These are phyloP conservation scores for Cercospora zeina DNA, from an alignment of 2,329 filamentous ascomycete genomes.

Conservation along the genomic window DNA sequence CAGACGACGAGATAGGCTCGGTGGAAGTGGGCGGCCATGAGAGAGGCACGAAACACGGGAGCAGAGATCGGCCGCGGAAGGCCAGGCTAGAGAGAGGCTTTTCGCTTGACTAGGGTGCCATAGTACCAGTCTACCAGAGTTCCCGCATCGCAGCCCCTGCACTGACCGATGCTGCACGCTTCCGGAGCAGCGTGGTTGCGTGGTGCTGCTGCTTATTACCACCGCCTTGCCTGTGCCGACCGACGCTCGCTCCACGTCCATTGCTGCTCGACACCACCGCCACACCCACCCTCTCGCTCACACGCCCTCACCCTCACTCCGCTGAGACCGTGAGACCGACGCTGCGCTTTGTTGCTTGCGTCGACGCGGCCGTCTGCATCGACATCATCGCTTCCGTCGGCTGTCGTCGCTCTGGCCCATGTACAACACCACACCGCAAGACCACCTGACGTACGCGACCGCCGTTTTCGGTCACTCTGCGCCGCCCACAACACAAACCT, in stretches of 20 bases:
- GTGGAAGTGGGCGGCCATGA: slow-evolving; percentile 3
- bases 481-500: slow-evolving; percentile 17
- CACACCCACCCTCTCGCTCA: background rate
- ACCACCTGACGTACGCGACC: slow-evolving; percentile 18
- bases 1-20: slow-evolving; percentile 20
- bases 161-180: background rate
- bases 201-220: background rate
- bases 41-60: slow-evolving; percentile 13
- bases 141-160: background rate
- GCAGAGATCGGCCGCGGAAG: slow-evolving; percentile 12
- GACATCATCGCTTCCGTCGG: slow-evolving; percentile 1
- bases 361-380: background rate
- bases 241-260: slow-evolving; percentile 14
- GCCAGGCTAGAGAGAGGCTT: too few relatives aligned
- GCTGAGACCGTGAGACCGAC: background rate
- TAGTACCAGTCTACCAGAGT: too few relatives aligned
- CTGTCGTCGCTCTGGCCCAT: slow-evolving; percentile 4
- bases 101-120: too few relatives aligned
- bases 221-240: too few relatives aligned
- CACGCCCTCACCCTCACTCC: background rate
- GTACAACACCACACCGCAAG: slow-evolving; percentile 15
- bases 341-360: background rate
- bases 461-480: slow-evolving; percentile 21
- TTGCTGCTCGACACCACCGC: slow-evolving; percentile 8
- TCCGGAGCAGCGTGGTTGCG: background rate